Conservation (phyloP, 148 eudicot species). For the Rhododendron kiyosumense region DNA sequence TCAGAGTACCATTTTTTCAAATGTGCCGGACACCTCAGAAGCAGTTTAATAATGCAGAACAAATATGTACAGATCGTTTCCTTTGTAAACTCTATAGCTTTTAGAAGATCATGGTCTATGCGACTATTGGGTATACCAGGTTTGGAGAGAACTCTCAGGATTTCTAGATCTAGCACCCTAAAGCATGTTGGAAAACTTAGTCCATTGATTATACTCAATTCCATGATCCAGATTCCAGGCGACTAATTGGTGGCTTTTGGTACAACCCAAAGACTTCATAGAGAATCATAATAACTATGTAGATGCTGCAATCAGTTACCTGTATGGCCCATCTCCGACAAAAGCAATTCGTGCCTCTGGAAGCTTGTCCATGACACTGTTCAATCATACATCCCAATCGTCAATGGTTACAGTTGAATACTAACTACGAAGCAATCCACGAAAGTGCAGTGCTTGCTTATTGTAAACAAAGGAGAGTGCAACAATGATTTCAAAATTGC, state of each 20-base stretch:
- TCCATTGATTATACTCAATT: not conserved
- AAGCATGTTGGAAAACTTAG: not conserved
- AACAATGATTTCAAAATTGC: not conserved
- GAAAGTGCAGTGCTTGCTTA: not conserved
- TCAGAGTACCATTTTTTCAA: not conserved
- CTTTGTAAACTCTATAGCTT: not conserved
- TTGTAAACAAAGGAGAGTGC: not conserved
- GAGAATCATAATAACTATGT: not conserved
- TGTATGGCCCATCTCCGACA: conserved; percentile 87
- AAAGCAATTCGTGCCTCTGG: conserved; percentile 93
- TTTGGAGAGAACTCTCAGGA: not conserved
- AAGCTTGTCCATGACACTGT: conserved; percentile 82
- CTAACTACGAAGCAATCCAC: not conserved
- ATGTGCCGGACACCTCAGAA: not conserved
- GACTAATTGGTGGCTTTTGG: not conserved
- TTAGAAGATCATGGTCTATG: not conserved
- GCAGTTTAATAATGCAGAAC: not conserved
- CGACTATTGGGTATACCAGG: not conserved
- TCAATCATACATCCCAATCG: conserved; percentile 7
- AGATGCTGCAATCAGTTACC: conserved; percentile 32
- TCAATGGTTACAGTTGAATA: not conserved
- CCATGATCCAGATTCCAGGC: not conserved
- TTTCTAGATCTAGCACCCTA: not conserved
- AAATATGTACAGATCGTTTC: not conserved
- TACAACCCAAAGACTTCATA: not conserved